Evolutionary conservation across 371 early-diverging fungal genomes (phyloP).

Genomic region (Mortierella sp.): DNA sequence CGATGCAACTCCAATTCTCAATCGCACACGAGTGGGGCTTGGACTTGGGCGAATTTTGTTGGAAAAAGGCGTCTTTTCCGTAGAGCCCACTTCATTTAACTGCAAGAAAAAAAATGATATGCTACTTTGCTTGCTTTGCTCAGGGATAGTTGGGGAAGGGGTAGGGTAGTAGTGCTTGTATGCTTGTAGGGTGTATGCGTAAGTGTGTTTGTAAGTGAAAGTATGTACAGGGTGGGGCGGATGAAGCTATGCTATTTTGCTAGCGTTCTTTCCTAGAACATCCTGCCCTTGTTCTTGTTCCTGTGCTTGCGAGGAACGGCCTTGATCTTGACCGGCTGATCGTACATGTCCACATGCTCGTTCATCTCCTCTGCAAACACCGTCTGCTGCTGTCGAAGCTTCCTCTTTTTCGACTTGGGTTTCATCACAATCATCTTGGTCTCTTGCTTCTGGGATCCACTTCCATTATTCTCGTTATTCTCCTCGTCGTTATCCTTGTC

Average conservation of each 20-base stretch:
- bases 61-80: conserved; percentile 1
- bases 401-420: conserved; percentile 29
- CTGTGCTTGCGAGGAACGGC: background rate
- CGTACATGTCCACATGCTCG: conserved; percentile 28
- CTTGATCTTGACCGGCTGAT: background rate
- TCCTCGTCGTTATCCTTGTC: background rate
- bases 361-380: conserved; percentile 44
- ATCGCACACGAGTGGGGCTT: background rate
- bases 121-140: no score
- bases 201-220: background rate
- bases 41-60: background rate
- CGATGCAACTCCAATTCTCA: no score
- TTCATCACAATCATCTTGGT: background rate
- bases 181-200: background rate
- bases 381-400: conserved; percentile 27
- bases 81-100: background rate
- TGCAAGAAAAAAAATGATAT: no score
- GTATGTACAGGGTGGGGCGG: background rate
- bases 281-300: conserved; percentile 1
- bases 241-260: background rate
- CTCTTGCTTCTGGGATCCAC: background rate
- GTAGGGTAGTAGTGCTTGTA: background rate
- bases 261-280: background rate
- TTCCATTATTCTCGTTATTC: background rate
- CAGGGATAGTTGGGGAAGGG: background rate